These are phyloP conservation scores for Stylosanthes scabra DNA, from an alignment of 331 rosid genomes.

Conservation along the genomic window DNA sequence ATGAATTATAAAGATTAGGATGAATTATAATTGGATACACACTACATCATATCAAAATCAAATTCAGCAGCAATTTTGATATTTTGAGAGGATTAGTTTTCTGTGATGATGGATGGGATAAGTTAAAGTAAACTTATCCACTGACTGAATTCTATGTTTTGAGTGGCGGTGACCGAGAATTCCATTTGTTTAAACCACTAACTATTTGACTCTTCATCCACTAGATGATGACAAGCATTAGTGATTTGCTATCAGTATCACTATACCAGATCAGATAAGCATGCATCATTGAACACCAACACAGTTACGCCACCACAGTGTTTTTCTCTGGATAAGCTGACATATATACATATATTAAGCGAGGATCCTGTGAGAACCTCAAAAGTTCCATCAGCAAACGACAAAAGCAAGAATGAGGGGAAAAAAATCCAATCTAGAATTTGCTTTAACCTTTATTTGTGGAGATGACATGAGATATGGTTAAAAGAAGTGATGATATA, in stretches of 20 bases:
- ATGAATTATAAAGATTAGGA: no score
- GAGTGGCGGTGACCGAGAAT: background rate
- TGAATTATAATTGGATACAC: background rate
- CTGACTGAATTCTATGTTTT: background rate
- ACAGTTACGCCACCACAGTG: background rate
- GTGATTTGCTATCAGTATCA: background rate
- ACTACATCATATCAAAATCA: background rate
- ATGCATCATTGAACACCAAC: background rate
- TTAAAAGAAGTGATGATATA: no score
- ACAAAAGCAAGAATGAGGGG: background rate
- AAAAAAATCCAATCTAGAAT: background rate
- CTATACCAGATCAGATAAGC: background rate
- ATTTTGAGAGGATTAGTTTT: background rate
- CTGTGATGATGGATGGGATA: background rate
- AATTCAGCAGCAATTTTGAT: background rate
- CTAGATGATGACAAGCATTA: background rate
- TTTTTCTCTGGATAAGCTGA: conserved; percentile 8
- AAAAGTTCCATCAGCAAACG: background rate
- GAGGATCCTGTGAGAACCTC: background rate
- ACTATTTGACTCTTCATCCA: background rate
- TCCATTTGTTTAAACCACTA: background rate
- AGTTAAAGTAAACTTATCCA: background rate
- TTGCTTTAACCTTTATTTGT: background rate
- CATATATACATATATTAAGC: background rate
- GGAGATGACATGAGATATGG: background rate